A percentile compares a stretch with the other conserved stretches of the same genome.
Evolutionary conservation across 192 early-diverging fungal species (phyloP).

Genomic region (Coemansia pectinata): DNA sequence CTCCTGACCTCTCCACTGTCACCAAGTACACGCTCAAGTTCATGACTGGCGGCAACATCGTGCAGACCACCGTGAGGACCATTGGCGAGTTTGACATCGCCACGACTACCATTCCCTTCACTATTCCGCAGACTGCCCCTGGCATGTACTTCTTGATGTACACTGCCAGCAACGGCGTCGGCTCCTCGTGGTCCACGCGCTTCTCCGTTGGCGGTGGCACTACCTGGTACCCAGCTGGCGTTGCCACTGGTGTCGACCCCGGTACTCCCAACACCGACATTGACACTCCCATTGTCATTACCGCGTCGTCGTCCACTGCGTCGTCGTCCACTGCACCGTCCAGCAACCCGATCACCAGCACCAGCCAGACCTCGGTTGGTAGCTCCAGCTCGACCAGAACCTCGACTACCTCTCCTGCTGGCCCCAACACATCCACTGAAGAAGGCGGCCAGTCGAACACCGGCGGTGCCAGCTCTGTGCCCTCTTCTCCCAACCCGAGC

Average conservation of each 20-base stretch:
- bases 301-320: background rate
- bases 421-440: background rate
- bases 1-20: slow-evolving; percentile 31
- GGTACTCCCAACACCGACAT: slow-evolving; percentile 15
- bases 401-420: background rate
- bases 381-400: background rate
- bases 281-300: slow-evolving; percentile 11
- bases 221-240: slow-evolving; percentile 51
- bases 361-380: background rate
- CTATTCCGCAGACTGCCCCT: slow-evolving; percentile 47
- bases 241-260: slow-evolving; percentile 49
- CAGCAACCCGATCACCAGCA: slow-evolving; percentile 4
- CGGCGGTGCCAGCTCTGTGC: background rate
- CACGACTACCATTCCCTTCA: slow-evolving; percentile 28
- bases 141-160: slow-evolving; percentile 58
- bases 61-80: slow-evolving; percentile 49
- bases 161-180: slow-evolving; percentile 37
- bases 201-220: slow-evolving; percentile 51
- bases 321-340: background rate
- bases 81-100: slow-evolving; percentile 49
- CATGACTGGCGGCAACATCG: slow-evolving; percentile 53
- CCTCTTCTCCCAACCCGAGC: background rate
- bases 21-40: slow-evolving; percentile 44
- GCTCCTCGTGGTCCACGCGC: slow-evolving; percentile 54
- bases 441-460: background rate